These are phyloP conservation scores for Epithele typhae DNA, from an alignment of 768 basidiomycete genomes.

Conservation along the genomic window DNA sequence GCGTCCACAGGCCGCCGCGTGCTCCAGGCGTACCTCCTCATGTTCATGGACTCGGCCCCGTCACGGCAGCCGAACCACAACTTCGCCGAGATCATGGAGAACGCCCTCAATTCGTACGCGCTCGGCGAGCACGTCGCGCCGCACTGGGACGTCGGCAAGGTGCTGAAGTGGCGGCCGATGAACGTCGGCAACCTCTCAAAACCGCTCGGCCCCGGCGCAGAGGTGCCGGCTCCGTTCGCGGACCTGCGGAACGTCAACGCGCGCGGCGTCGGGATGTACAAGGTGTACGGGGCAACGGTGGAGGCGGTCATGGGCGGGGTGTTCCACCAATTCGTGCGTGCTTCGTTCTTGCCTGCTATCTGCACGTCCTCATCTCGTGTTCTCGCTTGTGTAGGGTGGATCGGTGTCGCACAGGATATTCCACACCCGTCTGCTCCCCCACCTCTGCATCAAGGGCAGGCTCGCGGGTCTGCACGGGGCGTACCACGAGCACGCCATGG, in stretches of 20 bases:
- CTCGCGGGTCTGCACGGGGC: conserved; percentile 30
- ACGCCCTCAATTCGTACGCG: conserved; percentile 62
- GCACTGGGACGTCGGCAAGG: conserved; percentile 68
- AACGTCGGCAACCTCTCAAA: conserved; percentile 14
- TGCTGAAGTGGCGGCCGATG: conserved; percentile 71
- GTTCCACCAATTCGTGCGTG: conserved; percentile 74
- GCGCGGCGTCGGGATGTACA: conserved; percentile 60
- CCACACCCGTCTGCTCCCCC: conserved; percentile 39
- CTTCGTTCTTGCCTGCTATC: background rate
- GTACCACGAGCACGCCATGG: conserved; percentile 45
- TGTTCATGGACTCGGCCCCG: conserved; percentile 59
- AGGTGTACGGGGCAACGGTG: conserved; percentile 73
- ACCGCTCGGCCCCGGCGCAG: conserved; percentile 9
- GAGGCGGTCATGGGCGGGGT: conserved; percentile 74
- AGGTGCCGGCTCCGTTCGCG: conserved; percentile 9
- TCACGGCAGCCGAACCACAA: conserved; percentile 45
- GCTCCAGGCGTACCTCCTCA: conserved; percentile 67
- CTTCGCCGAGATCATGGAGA: conserved; percentile 51
- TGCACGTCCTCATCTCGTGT: background rate
- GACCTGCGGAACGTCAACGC: conserved; percentile 6
- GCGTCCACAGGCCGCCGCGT: conserved; percentile 64
- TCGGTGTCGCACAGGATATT: conserved; percentile 35
- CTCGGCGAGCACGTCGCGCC: conserved; percentile 73
- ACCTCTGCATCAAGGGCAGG: conserved; percentile 26
- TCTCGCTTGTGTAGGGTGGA: conserved; percentile 31